A percentile compares a stretch with the other conserved stretches of the same genome.
phyloP scores from a whole-genome alignment of 768 basidiomycete species.

The Pulveroboletus frians region DNA sequence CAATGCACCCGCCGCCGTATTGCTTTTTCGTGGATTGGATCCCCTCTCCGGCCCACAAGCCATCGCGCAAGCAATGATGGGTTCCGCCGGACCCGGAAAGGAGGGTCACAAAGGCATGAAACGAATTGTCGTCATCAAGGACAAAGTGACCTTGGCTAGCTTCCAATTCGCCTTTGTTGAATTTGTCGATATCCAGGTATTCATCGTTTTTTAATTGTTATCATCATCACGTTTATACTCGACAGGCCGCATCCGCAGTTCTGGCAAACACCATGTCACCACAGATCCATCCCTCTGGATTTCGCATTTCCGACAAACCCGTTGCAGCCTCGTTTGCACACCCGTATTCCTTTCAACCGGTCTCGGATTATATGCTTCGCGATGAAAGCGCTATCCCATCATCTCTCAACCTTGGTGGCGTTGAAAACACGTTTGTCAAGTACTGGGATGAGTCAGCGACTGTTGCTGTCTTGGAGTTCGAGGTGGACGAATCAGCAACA shows the following conservation, averaged over 20 bases:
- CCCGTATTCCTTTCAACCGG: slow-evolving; percentile 81
- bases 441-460: slow-evolving; percentile 93
- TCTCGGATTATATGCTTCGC: slow-evolving; percentile 65
- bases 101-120: slow-evolving; percentile 84
- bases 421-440: slow-evolving; percentile 67
- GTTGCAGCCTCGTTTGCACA: slow-evolving; percentile 93
- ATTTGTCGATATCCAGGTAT: slow-evolving; percentile 78
- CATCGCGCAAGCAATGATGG: slow-evolving; percentile 76
- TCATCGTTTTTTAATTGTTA: background rate
- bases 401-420: slow-evolving; percentile 63
- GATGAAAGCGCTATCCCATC: slow-evolving; percentile 75
- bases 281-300: slow-evolving; percentile 85
- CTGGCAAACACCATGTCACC: slow-evolving; percentile 86
- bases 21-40: slow-evolving; percentile 89
- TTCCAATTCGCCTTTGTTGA: slow-evolving; percentile 96
- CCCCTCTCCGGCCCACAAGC: slow-evolving; percentile 83
- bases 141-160: slow-evolving; percentile 80
- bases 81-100: slow-evolving; percentile 71
- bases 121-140: slow-evolving; percentile 83
- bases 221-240: slow-evolving; percentile 8
- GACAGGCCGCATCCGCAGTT: slow-evolving; percentile 74
- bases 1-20: slow-evolving; percentile 71
- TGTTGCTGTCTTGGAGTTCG: slow-evolving; percentile 69
- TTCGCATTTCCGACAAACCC: slow-evolving; percentile 83
- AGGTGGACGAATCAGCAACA: slow-evolving; percentile 52